These are phyloP conservation scores for Amylostereum areolatum DNA, from an alignment of 1,284 basidiomycete species.

Conservation along the genomic window DNA sequence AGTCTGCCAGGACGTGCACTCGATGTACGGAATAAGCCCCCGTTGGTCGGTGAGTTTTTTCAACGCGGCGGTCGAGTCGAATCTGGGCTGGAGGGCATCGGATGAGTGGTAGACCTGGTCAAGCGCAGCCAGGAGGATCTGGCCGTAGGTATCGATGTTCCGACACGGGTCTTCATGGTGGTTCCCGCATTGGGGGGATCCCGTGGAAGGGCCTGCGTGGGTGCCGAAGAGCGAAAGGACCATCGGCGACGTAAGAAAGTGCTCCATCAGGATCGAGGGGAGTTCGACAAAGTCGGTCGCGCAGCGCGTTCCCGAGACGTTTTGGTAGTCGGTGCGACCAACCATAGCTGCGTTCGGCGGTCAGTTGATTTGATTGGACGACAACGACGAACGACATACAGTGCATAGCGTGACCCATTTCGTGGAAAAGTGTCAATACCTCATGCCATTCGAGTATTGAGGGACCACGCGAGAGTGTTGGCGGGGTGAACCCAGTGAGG, in stretches of 20 bases:
- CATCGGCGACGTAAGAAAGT: conserved; percentile 80
- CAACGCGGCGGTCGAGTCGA: conserved; percentile 70
- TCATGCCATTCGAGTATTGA: conserved; percentile 90
- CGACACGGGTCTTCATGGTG: conserved; percentile 68
- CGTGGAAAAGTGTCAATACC: conserved; percentile 93
- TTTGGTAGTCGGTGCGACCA: conserved; percentile 95
- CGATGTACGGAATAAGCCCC: conserved; percentile 77
- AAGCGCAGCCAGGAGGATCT: conserved; percentile 85
- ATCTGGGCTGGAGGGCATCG: conserved; percentile 41
- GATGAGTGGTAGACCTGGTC: conserved; percentile 91
- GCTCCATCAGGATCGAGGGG: conserved; percentile 98
- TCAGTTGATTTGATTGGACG: neutral
- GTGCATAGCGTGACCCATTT: conserved; percentile 99
- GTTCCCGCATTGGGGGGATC: conserved; percentile 39
- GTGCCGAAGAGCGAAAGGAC: conserved; percentile 78
- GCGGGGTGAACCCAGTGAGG: conserved; percentile 81
- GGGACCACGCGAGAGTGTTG: conserved; percentile 56
- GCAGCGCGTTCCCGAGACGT: conserved; percentile 97
- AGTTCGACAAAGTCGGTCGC: conserved; percentile 98
- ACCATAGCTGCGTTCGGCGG: conserved; percentile 83
- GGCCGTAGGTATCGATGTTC: conserved; percentile 83
- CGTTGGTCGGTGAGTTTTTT: conserved; percentile 61
- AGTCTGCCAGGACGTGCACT: conserved; percentile 87
- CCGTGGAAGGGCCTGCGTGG: conserved; percentile 32
- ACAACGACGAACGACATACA: conserved; percentile 55